Percentiles rank a stretch among this genome's conserved stretches.
Conservation (phyloP, 345 rosid genomes). For the Garcia nutans region DNA sequence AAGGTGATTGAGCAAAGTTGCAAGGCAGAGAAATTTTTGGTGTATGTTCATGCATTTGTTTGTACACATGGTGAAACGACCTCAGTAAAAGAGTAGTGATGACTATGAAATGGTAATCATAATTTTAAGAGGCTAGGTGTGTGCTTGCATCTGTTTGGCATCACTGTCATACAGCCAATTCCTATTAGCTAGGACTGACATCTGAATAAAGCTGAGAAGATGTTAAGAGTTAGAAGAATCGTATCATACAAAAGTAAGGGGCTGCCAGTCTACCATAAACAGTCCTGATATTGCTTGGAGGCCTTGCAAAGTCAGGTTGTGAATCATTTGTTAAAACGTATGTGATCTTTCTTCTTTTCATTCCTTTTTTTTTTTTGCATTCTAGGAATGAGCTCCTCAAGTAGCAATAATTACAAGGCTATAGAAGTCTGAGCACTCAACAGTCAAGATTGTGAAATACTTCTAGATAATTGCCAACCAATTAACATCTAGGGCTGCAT, state of each 20-base stretch:
- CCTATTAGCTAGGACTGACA: background rate
- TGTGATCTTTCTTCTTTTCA: too few species aligned
- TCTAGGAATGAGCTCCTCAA: background rate
- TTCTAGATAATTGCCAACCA: too few species aligned
- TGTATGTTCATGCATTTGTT: background rate
- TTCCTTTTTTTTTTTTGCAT: too few species aligned
- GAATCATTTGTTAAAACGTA: background rate
- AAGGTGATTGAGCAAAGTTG: too few species aligned
- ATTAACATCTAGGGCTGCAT: too few species aligned
- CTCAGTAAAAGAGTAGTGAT: background rate
- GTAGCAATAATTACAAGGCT: background rate
- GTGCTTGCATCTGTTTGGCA: too few species aligned
- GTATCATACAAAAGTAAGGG: background rate
- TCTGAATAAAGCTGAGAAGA: background rate
- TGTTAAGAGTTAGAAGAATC: background rate
- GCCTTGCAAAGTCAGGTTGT: background rate
- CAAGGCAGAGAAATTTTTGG: background rate
- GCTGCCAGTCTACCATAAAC: background rate
- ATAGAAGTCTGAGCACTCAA: background rate
- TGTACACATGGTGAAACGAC: background rate
- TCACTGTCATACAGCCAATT: background rate
- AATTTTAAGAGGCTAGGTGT: background rate
- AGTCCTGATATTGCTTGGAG: background rate
- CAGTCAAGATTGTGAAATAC: background rate
- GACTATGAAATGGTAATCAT: background rate